phyloP scores from a whole-genome alignment of 2,329 filamentous ascomycete species.

The Lachnellula cervina region DNA sequence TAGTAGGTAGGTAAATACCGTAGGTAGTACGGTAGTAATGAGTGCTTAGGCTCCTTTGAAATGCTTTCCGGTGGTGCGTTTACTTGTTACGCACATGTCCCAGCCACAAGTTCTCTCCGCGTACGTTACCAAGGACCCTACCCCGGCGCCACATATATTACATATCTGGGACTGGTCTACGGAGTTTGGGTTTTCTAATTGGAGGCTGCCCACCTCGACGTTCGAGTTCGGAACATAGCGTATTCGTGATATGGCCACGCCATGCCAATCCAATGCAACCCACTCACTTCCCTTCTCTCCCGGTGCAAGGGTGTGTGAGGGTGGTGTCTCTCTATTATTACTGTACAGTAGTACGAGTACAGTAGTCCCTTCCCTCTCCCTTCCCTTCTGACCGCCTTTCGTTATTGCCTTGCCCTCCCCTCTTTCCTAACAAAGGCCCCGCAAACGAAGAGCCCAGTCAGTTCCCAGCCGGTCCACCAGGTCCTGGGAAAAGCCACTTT shows the following conservation, averaged over 20 bases:
- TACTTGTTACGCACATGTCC: background rate
- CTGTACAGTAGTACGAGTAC: background rate
- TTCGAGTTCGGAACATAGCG: no score
- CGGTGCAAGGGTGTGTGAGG: background rate
- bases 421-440: background rate
- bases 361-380: no score
- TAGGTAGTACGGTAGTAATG: no score
- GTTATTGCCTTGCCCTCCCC: background rate
- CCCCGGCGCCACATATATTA: background rate
- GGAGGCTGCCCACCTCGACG: no score
- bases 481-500: background rate
- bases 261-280: background rate
- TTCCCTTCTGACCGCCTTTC: background rate
- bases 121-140: background rate
- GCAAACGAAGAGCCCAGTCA: background rate
- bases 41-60: background rate
- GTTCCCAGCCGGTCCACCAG: background rate
- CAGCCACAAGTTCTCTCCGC: conserved; percentile 4
- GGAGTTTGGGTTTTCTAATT: background rate
- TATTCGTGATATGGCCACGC: background rate
- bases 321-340: background rate
- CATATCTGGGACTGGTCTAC: background rate
- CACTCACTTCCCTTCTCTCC: background rate
- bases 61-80: background rate
- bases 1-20: background rate